Conservation (phyloP, 768 basidiomycete species). For the Baorangia bicolor region DNA sequence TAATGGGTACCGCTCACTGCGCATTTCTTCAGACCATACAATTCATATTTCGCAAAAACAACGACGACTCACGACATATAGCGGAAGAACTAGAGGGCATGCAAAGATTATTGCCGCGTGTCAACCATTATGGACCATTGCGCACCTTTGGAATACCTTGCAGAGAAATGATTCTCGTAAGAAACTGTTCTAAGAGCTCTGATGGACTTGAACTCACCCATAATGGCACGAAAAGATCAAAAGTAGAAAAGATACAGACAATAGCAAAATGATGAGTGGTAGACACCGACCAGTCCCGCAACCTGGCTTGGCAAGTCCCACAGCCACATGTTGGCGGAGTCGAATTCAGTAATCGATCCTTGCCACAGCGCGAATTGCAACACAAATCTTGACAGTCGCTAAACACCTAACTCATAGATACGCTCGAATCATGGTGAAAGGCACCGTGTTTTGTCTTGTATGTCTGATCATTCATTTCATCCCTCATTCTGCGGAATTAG, state of each 20-base stretch:
- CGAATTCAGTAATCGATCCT: background rate
- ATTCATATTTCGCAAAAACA: background rate
- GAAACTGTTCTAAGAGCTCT: background rate
- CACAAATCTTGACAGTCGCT: background rate
- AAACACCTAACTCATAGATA: background rate
- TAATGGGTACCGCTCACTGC: constrained; percentile 93
- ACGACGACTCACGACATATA: constrained; percentile 76
- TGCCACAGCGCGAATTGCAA: too few species aligned
- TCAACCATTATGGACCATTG: background rate
- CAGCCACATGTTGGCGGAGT: constrained; percentile 15
- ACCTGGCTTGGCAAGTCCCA: background rate
- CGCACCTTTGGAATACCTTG: constrained; percentile 67
- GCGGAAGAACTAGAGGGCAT: constrained; percentile 77
- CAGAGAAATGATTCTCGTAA: constrained; percentile 3
- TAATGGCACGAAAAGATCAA: constrained; percentile 8
- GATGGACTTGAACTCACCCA: constrained; percentile 20
- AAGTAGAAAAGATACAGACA: constrained; percentile 6
- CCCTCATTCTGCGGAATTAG: background rate
- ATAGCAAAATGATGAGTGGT: constrained; percentile 1
- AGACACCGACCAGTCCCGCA: background rate
- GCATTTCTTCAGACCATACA: constrained; percentile 10
- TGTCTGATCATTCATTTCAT: background rate
- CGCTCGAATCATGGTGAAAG: background rate
- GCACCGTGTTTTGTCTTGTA: background rate
- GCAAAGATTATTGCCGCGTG: constrained; percentile 5